Evolutionary conservation across 2,329 filamentous ascomycete genomes (phyloP), one percentile per base, ranked within the genome.

Genomic region (Orbilia brochopaga): DNA sequence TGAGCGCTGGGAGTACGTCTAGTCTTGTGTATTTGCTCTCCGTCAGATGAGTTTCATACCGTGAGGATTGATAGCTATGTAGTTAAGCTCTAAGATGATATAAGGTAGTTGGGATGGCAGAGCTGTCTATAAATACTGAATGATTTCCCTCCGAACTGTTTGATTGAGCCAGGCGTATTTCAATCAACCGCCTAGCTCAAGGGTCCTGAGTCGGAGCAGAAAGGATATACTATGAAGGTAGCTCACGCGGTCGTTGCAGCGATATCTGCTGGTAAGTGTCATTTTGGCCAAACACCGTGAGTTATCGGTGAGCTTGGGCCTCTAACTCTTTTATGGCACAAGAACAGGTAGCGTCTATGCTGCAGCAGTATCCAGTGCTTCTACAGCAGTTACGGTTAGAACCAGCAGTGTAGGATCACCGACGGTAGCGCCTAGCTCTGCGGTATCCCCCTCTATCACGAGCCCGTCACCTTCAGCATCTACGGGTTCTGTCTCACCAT

Each of bases 191-290:
- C n/a, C n/a, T n/a, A n/a, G n/a, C n/a, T n/a, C n/a, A n/a, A n/a
- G n/a, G n/a, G n/a, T n/a, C n/a, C n/a, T n/a, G n/a, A n/a, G n/a
- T n/a, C n/a, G n/a, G n/a, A n/a, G 11, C 37, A 6, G 37, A 4
- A 6, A 17, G 4, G 13, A 13, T 15, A 42, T 42, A 69, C 40
- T 10, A 69, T 69, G 65, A 69, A 58, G 46, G 46, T 69, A 6
- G 57, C 23, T 37, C 15, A 35, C 50, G 58, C 53, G 37, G 35
- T 69, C 32, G 57, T 69, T 48, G 44, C 65, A 63, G 65, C 58
- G n/a, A 10, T 42, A 24, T 52, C 65, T 63, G 65, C 46, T 40
- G 46, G 65, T 69, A 46, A 53, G 65, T 54, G 8, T 15, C 11
- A 27, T 17, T 44, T 19, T 23, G 6, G n/a, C 40, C 23, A 51